phyloP scores from a whole-genome alignment of 768 basidiomycete species.

The Lentinula raphanica region DNA sequence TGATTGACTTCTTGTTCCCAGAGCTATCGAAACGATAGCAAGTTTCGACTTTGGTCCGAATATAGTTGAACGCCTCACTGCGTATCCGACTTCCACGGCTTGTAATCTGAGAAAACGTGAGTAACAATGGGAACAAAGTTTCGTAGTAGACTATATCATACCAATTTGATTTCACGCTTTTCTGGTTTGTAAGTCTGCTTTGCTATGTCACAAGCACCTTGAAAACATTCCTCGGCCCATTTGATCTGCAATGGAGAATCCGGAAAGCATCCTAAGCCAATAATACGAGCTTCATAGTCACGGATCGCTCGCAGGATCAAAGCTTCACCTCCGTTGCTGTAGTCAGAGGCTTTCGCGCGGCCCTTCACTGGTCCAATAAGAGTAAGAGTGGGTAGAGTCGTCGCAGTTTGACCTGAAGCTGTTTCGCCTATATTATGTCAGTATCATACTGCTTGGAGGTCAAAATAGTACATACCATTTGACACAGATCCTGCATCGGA shows the following conservation, averaged over 20 bases:
- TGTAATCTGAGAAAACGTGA: not conserved
- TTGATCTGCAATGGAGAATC: not conserved
- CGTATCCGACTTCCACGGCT: conserved; percentile 1
- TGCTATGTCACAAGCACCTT: not conserved
- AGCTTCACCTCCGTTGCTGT: not conserved
- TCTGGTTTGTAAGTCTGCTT: not conserved
- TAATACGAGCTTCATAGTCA: not conserved
- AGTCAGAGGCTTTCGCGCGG: conserved; percentile 1
- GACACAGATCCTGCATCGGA: too few relatives aligned
- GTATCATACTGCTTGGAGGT: too few relatives aligned
- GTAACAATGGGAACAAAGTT: not conserved
- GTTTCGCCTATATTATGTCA: too few relatives aligned
- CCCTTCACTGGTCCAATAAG: too few relatives aligned
- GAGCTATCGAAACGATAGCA: not conserved
- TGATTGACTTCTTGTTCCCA: not conserved
- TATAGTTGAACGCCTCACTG: not conserved
- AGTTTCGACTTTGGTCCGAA: not conserved
- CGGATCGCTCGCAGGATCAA: not conserved
- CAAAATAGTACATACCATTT: too few relatives aligned
- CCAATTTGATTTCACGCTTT: not conserved
- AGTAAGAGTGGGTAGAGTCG: too few relatives aligned
- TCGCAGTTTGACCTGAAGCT: too few relatives aligned
- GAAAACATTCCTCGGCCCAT: not conserved
- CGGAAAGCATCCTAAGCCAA: conserved; percentile 3
- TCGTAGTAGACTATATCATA: not conserved